Base-by-base conservation (phyloP, 2,329 filamentous ascomycete species). In the Lachnellula suecica region DNA sequence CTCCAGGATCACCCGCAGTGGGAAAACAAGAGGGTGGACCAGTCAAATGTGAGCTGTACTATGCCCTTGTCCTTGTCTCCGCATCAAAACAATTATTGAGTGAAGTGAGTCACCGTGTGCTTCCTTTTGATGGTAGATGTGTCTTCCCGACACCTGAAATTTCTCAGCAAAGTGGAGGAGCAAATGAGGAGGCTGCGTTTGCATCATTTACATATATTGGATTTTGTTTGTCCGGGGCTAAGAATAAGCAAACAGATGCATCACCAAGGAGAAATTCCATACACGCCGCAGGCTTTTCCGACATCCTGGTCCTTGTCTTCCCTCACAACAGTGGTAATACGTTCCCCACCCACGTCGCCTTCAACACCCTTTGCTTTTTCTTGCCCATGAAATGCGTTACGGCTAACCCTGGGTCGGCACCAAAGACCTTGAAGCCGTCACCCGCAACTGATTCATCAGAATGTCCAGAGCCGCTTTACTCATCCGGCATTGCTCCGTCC, bases 271-370 rank as follows among this genome's bases (percentile, higher is more conserved):
- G 45, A 44, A 15, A 58, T 35, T 6, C 58, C 58, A 53, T 61
- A 56, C 6, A 40, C 51, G 34, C 49, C 57, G 17, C 45, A 46
- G 13, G 63, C 53, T 34, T 50, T 61, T 4, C 61, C 61, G 44
- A 56, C 51, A 41, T 58, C 51, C 15, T n/a, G 47, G 45, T 63
- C 61, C 25, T 50, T 49, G 20, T 61, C 59, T n/a, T 59, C 61
- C 31, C 40, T 54, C 8, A 61, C 49, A 7, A 60, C 53, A 22
- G 37, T 25, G 19, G 55, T 60, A 45, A 63, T 45, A 27, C 52
- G 51, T 31, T 60, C 52, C 15, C 72, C 71, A 51, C 72, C 71
- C 15, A 72, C 66, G 35, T 38, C 22, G 5, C 44, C 43, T 13
- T 52, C 57, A 2, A 47, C 49, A 8, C 20, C 57, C 47, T 35